These are phyloP conservation scores for Mycosphaerella sp. DNA, from an alignment of 2,329 filamentous ascomycete genomes.

Conservation along the genomic window DNA sequence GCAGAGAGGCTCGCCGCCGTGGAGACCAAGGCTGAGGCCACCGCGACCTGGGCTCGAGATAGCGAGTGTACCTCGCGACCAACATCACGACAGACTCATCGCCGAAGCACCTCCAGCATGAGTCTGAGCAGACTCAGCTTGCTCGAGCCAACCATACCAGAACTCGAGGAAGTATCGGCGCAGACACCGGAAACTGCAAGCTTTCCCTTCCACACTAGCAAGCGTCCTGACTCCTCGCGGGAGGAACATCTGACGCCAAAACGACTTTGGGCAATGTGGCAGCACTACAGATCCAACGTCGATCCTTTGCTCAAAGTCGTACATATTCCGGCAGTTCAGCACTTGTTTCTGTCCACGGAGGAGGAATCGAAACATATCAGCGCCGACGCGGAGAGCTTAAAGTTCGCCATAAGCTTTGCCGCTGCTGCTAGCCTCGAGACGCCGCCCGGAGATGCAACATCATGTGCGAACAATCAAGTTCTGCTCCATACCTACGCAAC, in stretches of 20 bases:
- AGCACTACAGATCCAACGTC: slow-evolving; percentile 17
- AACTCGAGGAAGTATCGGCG: slow-evolving; percentile 7
- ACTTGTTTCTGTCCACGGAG: slow-evolving; percentile 14
- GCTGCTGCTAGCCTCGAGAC: slow-evolving; percentile 17
- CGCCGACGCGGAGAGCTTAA: slow-evolving; percentile 15
- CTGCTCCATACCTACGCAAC: slow-evolving; percentile 14
- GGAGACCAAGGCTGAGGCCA: slow-evolving; percentile 5
- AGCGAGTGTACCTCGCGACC: slow-evolving; percentile 1
- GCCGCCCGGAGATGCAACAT: slow-evolving; percentile 1
- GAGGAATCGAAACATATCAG: slow-evolving; percentile 2
- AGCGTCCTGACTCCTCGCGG: background rate
- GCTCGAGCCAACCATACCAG: slow-evolving; percentile 12
- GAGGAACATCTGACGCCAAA: slow-evolving; percentile 12
- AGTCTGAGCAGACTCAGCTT: slow-evolving; percentile 6
- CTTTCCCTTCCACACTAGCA: slow-evolving; percentile 9
- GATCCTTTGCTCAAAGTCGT: slow-evolving; percentile 22
- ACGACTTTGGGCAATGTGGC: slow-evolving; percentile 18
- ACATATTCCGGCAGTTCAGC: slow-evolving; percentile 14
- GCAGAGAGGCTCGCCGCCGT: slow-evolving; percentile 11
- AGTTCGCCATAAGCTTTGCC: slow-evolving; percentile 21
- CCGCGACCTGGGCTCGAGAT: slow-evolving; percentile 3
- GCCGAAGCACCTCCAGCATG: slow-evolving; percentile 10
- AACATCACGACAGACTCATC: slow-evolving; percentile 7
- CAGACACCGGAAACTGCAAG: background rate
- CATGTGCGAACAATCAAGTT: slow-evolving; percentile 3